Percentiles rank a stretch among this genome's conserved stretches.
Evolutionary conservation across 2,329 filamentous ascomycete species (phyloP).

Genomic region (Curvularia spicifera): DNA sequence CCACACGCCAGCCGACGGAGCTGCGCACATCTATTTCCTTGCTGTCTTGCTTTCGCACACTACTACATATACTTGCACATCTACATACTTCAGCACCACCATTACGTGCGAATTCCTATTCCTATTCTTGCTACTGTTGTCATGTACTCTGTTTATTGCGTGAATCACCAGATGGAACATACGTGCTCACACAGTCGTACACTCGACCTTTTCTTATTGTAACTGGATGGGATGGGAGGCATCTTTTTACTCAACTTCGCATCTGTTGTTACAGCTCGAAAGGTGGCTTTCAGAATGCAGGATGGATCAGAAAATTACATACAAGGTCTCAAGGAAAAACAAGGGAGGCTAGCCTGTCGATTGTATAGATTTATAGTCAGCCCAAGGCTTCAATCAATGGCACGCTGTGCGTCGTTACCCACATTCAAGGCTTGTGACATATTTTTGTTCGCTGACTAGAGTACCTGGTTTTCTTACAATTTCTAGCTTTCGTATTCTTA

Average conservation of each 20-base stretch:
- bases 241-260: neutral
- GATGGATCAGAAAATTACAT: slow-evolving; percentile 1
- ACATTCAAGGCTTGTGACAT: neutral
- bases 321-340: neutral
- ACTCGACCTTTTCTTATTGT: slow-evolving; percentile 2
- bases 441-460: neutral
- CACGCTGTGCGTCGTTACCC: slow-evolving; percentile 1
- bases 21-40: slow-evolving; percentile 7
- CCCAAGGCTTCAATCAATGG: slow-evolving; percentile 1
- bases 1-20: slow-evolving; percentile 10
- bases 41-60: neutral
- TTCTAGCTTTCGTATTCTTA: neutral
- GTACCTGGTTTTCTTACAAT: neutral
- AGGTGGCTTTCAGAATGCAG: neutral
- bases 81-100: slow-evolving; percentile 7
- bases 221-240: neutral
- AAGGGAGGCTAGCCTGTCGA: slow-evolving; percentile 9
- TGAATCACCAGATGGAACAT: neutral
- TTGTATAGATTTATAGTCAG: slow-evolving; percentile 7
- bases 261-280: neutral
- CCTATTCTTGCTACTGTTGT: neutral
- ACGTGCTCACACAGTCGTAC: neutral
- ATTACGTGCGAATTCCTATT: neutral
- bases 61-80: slow-evolving; percentile 6
- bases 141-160: neutral